Evolutionary conservation across 1,139 yeast genomes (phyloP).

Genomic region (Petasospora fabianii): DNA sequence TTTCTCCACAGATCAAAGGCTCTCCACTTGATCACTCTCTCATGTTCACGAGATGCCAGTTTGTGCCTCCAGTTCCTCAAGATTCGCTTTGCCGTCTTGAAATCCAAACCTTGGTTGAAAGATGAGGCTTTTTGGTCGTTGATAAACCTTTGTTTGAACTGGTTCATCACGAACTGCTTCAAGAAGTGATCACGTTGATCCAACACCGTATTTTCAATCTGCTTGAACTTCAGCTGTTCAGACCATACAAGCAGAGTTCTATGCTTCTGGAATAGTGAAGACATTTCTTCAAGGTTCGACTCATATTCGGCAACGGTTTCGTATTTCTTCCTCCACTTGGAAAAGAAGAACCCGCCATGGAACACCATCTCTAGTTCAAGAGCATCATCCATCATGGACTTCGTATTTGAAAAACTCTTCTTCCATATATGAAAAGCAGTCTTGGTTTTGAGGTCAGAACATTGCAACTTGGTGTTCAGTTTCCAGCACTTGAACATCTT

Average conservation of each 20-base stretch:
- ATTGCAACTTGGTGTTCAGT: slow-evolving; percentile 2
- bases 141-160: slow-evolving; percentile 26
- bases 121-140: slow-evolving; percentile 19
- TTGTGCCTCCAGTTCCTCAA: slow-evolving; percentile 19
- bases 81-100: slow-evolving; percentile 3
- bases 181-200: slow-evolving; percentile 17
- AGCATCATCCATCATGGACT: slow-evolving; percentile 17
- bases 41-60: slow-evolving; percentile 10
- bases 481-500: slow-evolving; percentile 16
- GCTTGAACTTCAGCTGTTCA: slow-evolving; percentile 11
- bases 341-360: slow-evolving; percentile 24
- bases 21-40: background rate
- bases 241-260: slow-evolving; percentile 20
- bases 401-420: background rate
- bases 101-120: slow-evolving; percentile 8
- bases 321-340: slow-evolving; percentile 24
- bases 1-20: slow-evolving; percentile 18
- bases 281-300: slow-evolving; percentile 11
- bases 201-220: slow-evolving; percentile 18
- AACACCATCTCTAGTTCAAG: slow-evolving; percentile 18
- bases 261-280: slow-evolving; percentile 6
- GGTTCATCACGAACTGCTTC: slow-evolving; percentile 20
- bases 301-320: slow-evolving; percentile 1
- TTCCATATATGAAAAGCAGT: slow-evolving; percentile 17
- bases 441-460: background rate